Evolutionary conservation across 805 yeast genomes (phyloP), one percentile per base, ranked within the genome.

Genomic region (Candida glaebosa): DNA sequence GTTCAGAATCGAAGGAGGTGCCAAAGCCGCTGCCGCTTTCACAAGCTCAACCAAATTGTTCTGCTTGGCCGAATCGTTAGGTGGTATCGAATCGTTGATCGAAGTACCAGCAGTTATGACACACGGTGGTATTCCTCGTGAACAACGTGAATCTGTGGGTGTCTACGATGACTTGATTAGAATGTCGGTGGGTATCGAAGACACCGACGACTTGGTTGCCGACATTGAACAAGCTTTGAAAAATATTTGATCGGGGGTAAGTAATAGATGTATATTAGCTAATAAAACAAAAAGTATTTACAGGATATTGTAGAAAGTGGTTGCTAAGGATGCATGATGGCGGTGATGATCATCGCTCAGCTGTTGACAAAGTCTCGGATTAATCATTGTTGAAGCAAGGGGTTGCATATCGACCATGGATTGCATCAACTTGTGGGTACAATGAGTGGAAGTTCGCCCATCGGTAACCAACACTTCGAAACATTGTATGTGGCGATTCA

Each of bases 71-170:
- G 96, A 88, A 69, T 86, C 95, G 16, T 76, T 87, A 47, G 96
- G 96, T 51, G 96, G 96, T 52, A 82, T 87, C 48, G 96, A 87
- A 70, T 82, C 90, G 6, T 72, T 87, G 56, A 68, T 85, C 50
- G 95, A 87, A 67, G 90, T 87, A 37, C 96, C 96, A 32, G 93
- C 95, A 36, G 79, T 81, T 43, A 87, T 87, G 96, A 87, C 96
- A 54, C 96, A 87, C 56, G 93, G 91, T 42, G 95, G 95, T 60
- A 87, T 87, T 62, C 88, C 93, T 57, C 71, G 73, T 60, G 86
- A 71, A 40, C 82, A 79, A 54, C 80, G 95, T 67, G 91, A 84
- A 66, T 76, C 79, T 39, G 75, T 80, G 45, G 95, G 95, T 49
- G 93, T 87, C 36, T 84, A 58, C 53, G 95, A 86, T 56, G 88